A percentile compares a stretch with the other conserved stretches of the same genome.
Evolutionary conservation across 2,329 filamentous ascomycete genomes (phyloP).

Genomic region (Aspergillus ibericus): DNA sequence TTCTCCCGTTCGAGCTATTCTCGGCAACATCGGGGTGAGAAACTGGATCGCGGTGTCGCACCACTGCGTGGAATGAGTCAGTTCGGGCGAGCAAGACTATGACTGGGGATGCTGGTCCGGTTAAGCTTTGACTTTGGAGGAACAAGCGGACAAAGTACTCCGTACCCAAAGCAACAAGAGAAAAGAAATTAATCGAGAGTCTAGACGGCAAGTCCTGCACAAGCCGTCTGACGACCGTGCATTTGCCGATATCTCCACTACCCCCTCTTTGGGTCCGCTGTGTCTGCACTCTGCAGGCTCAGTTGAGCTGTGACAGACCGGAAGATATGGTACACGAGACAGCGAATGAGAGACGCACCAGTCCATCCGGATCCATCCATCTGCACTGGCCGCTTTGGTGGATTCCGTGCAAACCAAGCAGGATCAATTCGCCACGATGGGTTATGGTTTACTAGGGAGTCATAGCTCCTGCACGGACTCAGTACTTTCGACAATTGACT

Average conservation of each 20-base stretch:
- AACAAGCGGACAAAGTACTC: too few relatives aligned
- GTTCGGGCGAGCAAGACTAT: neutral
- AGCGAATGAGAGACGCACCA: neutral
- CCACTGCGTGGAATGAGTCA: neutral
- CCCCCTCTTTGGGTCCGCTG: too few relatives aligned
- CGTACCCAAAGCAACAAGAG: neutral
- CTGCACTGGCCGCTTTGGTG: neutral
- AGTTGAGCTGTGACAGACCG: neutral
- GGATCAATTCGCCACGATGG: neutral
- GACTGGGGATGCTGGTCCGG: neutral
- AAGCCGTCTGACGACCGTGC: neutral
- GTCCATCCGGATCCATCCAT: neutral
- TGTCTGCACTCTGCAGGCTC: too few relatives aligned
- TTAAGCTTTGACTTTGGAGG: neutral
- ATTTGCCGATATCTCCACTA: neutral
- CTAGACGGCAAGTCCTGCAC: neutral
- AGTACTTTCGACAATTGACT: neutral
- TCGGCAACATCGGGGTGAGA: neutral
- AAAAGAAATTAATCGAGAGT: conserved; percentile 1
- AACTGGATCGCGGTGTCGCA: neutral
- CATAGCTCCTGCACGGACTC: neutral
- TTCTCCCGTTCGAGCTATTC: neutral
- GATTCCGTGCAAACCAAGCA: neutral
- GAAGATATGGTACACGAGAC: neutral
- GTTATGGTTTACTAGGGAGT: neutral